Evolutionary conservation across 164 flowering plant species (phyloP), one percentile per base, ranked within the genome.

Genomic region (Tinospora cordifolia): DNA sequence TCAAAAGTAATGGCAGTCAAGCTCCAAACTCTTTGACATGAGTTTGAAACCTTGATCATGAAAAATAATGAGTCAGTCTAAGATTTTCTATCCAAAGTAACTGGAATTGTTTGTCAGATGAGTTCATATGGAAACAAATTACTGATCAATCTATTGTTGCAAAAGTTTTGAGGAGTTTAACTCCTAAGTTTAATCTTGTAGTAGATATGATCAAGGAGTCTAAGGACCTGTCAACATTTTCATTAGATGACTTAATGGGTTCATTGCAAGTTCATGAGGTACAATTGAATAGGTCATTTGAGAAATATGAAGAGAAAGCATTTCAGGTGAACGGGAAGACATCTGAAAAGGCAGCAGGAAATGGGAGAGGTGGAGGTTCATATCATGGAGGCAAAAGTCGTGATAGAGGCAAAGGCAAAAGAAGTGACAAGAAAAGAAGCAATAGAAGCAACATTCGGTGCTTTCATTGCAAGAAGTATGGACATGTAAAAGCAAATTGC

Each of bases 151-250:
- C n/a, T n/a, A n/a, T n/a, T n/a, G 72, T 69, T 21, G 49, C 59
- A 40, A 69, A 54, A 47, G 25, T 41, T 17, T 62, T 62, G 9
- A 46, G 72, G 47, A 62, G 72, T 40, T 8, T 62, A 0, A 65
- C 57, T 13, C 25, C 30, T 8, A 70, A 70, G 19, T 62, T 60
- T 40, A 66, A 62, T 70, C 72, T 62, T 70, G 57, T 70, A 26
- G 66, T 69, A 13, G 63, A 19, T 2, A 13, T 67, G 3, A 62
- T 62, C 47, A 59, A 70, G 19, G 62, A 70, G 59, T 70, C 72
- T 26, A 70, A 70, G 58, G 44, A 70, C n/a, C 44, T 70, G 17
- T 14, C 27, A 27, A 22, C 5, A 24, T 70, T 24, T 63, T 62
- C 72, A 0, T 19, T 36, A 5, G 41, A 70, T 41, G 66, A 54